Evolutionary conservation across 768 basidiomycete species (phyloP), one percentile per base, ranked within the genome.

Genomic region (Lactarius sp.): DNA sequence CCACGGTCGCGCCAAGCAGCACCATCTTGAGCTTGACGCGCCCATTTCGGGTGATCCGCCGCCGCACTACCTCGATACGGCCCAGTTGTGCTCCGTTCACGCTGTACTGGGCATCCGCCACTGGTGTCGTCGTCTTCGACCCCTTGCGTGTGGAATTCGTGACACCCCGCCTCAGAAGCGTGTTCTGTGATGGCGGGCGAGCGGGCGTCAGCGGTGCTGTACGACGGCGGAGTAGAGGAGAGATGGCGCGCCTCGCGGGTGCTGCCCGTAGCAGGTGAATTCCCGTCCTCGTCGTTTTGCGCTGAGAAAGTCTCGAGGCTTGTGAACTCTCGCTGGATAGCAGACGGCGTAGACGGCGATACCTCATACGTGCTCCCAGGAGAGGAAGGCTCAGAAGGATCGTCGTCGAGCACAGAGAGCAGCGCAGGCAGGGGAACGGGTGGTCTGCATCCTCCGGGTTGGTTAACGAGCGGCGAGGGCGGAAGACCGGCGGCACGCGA

Each of bases 11-110:
- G 46, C 66, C 68, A 22, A 58, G 49, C 14, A 68, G 56, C 10
- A 59, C 60, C 46, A 68, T n/a, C 62, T 68, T 68, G 54, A 68
- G 59, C 61, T 64, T 67, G 44, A 67, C 66, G 9, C 66, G 66
- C 47, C 68, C 68, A 44, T 52, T 67, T 53, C 61, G 66, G 37
- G 62, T 66, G n/a, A 67, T 62, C 10, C 67, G 65, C 46, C 66
- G 58, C 7, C 67, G 67, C 14, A 59, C 55, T 14, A 66, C 53
- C 55, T 64, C 55, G 51, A 67, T 55, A 22, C 41, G 65, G 3
- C 67, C 67, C 44, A 63, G 41, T 39, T 59, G 67, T 9, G 66
- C 52, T n/a, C 63, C 63, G 12, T 60, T 60, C 54, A 42, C 47
- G 52, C 46, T 42, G 62, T 59, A 34, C n/a, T 54, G 46, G 13